Percentiles rank a stretch among this genome's conserved stretches.
These are phyloP conservation scores for Coniochaeta sp. DNA, from an alignment of 2,329 filamentous ascomycete species.

Conservation along the genomic window DNA sequence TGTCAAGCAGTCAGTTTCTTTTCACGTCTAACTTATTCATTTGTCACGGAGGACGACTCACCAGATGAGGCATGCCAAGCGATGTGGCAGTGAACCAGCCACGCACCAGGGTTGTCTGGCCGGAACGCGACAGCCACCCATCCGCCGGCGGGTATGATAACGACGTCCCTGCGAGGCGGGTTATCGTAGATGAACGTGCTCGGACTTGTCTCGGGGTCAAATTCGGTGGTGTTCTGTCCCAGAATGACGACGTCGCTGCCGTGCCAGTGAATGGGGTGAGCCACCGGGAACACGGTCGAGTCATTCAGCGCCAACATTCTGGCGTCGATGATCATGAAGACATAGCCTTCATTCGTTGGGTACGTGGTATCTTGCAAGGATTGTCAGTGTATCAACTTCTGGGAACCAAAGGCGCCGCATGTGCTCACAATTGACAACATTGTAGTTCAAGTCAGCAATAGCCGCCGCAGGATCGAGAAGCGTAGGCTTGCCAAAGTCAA, in stretches of 20 bases:
- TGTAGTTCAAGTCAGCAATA: not conserved
- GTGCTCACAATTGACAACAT: slow-evolving; percentile 5
- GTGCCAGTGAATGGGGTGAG: slow-evolving; percentile 9
- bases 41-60: not conserved
- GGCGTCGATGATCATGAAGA: slow-evolving; percentile 11
- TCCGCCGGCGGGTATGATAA: not conserved
- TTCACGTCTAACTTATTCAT: too few relatives aligned
- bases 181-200: not conserved
- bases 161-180: not conserved
- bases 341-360: slow-evolving; percentile 2
- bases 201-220: not conserved
- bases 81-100: not conserved
- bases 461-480: slow-evolving; percentile 5
- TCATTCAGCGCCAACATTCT: not conserved
- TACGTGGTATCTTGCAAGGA: not conserved
- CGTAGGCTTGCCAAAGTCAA: slow-evolving; percentile 8
- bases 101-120: not conserved
- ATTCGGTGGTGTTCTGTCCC: not conserved
- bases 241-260: slow-evolving; percentile 3
- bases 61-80: not conserved
- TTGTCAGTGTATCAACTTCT: too few relatives aligned
- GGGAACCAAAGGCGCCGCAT: too few relatives aligned
- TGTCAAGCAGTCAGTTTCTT: not conserved
- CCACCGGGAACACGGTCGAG: not conserved
- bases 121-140: not conserved